These are phyloP conservation scores for Neurospora sp. DNA, from an alignment of 2,329 filamentous ascomycete species.

Conservation along the genomic window DNA sequence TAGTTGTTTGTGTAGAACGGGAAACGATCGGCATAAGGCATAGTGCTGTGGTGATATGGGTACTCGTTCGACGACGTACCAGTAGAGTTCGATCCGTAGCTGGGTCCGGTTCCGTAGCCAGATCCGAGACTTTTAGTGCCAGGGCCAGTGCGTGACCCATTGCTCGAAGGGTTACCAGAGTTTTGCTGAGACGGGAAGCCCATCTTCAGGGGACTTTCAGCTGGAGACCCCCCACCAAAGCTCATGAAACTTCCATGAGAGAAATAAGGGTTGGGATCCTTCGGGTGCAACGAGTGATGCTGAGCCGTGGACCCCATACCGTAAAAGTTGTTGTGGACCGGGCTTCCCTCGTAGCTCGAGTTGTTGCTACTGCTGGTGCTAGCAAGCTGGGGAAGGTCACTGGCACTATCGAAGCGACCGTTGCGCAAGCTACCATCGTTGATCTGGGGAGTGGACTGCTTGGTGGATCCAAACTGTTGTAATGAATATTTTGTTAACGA, in stretches of 20 bases:
- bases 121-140: constrained; percentile 18
- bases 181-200: constrained; percentile 12
- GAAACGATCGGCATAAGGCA: constrained; percentile 31
- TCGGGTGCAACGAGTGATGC: constrained; percentile 32
- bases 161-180: constrained; percentile 21
- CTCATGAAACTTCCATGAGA: constrained; percentile 19
- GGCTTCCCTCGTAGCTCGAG: constrained; percentile 29
- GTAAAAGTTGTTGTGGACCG: constrained; percentile 21
- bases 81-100: constrained; percentile 22
- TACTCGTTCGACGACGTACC: constrained; percentile 35
- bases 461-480: constrained; percentile 48
- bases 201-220: constrained; percentile 23
- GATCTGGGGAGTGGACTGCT: constrained; percentile 41
- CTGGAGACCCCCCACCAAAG: constrained; percentile 24
- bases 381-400: constrained; percentile 23
- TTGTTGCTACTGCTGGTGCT: constrained; percentile 26
- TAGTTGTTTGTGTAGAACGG: constrained; percentile 25
- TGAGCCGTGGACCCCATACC: constrained; percentile 27
- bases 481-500: constrained; percentile 24
- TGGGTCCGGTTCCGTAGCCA: constrained; percentile 16
- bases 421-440: constrained; percentile 37
- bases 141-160: constrained; percentile 12
- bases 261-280: constrained; percentile 27
- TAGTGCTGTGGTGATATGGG: constrained; percentile 27
- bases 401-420: constrained; percentile 33